phyloP scores from a whole-genome alignment of 192 early-diverging fungal genomes.

The Lunasporangiospora selenospora region DNA sequence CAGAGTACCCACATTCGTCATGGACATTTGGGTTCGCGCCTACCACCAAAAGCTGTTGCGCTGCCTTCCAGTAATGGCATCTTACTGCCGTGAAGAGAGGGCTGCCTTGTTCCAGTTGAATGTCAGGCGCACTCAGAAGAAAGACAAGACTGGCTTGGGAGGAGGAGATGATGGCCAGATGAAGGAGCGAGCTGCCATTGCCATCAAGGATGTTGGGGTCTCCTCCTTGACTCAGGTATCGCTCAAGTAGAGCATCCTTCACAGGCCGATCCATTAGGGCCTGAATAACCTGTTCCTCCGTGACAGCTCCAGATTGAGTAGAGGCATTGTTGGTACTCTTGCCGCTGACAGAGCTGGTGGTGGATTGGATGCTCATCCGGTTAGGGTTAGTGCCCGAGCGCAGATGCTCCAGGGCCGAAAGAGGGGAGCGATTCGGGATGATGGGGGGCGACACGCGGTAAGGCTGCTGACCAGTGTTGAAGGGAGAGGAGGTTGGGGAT shows the following conservation, averaged over 20 bases:
- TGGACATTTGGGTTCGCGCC: conserved; percentile 44
- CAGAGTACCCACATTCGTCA: conserved; percentile 38
- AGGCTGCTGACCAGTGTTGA: conserved; percentile 12
- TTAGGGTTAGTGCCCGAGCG: conserved; percentile 20
- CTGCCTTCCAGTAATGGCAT: conserved; percentile 44
- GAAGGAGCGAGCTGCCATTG: conserved; percentile 33
- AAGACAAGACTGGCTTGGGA: conserved; percentile 44
- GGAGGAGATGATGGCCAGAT: conserved; percentile 42
- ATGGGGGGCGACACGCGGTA: conserved; percentile 31
- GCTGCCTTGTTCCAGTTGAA: conserved; percentile 38
- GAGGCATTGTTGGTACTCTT: not conserved
- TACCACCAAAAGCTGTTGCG: conserved; percentile 37
- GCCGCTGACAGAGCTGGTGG: conserved; percentile 9
- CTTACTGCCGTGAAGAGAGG: conserved; percentile 44
- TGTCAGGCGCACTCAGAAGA: conserved; percentile 35
- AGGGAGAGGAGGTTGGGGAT: conserved; percentile 30
- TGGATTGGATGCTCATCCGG: conserved; percentile 34
- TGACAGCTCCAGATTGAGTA: conserved; percentile 2
- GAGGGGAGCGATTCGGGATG: conserved; percentile 27
- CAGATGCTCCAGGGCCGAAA: conserved; percentile 13
- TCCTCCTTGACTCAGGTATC: conserved; percentile 26
- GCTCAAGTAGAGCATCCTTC: conserved; percentile 33
- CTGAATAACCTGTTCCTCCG: conserved; percentile 35
- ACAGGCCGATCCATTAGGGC: conserved; percentile 30
- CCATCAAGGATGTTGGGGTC: conserved; percentile 45